Evolutionary conservation across 2,329 filamentous ascomycete genomes (phyloP), one percentile per base, ranked within the genome.

Genomic region (Colletotrichum truncatum): DNA sequence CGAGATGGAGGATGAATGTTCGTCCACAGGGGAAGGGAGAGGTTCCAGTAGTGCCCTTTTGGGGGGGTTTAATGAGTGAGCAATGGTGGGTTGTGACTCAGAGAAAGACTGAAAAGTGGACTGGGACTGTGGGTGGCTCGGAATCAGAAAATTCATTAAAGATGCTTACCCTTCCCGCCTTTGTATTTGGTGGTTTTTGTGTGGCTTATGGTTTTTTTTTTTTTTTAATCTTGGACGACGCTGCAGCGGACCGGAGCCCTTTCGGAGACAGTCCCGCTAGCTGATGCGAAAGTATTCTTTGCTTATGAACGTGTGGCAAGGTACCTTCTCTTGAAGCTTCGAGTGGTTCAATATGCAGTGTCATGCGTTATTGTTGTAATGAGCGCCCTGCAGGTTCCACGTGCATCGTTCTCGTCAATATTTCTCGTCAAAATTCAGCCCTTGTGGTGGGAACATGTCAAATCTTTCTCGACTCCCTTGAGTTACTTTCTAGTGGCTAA

Each of bases 1-100:
- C 63, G 63, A 65, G 62, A 51, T 32, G 55, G 49, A 62, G 63
- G 63, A 65, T 65, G 63, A 65, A 65, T 51, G 49, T 65, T 65
- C 63, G 63, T 65, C 63, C 63, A 65, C 63, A 65, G 63, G 63
- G 63, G 63, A 62, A 59, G 51, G 63, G 55, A 28, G 36, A 60
- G 43, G 14, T 25, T 34, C 26, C 26, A 26, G 43, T n/a, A 57
- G 18, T 58, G 43, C 36, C 36, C 46, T 59, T 64, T 64, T 64
- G 16, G 25, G 34, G 39, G 48, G 23, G 43, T 7, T 23, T 32
- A 25, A 51, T 25, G 18, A n/a, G 11, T 46, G 43, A 25, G 14
- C 11, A 16, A 14, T 28, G 39, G 49, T 25, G 11, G 34, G 28
- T 36, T 46, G 61, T 64, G 61, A 64, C 61, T 64, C 61, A 60